These are phyloP conservation scores for Oryza meridionalis DNA, from an alignment of 176 grass and related monocot species.

Conservation along the genomic window DNA sequence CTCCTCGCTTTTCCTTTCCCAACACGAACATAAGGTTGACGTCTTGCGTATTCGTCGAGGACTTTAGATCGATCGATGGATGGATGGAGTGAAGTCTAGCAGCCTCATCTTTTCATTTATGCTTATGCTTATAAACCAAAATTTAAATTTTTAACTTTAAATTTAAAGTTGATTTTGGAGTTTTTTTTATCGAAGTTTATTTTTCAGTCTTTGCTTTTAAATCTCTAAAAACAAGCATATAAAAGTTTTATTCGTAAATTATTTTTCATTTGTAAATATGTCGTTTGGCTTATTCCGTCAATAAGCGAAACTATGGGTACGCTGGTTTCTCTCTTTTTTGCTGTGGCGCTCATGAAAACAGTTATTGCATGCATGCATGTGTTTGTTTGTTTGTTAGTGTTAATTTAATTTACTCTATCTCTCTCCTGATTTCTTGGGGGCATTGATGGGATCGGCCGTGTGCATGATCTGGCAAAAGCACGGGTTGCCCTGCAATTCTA, in stretches of 20 bases:
- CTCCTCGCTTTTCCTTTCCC: constrained; percentile 20
- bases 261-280: too few relatives aligned
- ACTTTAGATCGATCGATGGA: not conserved
- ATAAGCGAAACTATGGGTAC: too few relatives aligned
- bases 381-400: not conserved
- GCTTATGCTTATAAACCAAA: accelerated
- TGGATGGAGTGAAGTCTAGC: not conserved
- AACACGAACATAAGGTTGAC: constrained; percentile 34
- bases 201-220: too few relatives aligned
- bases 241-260: too few relatives aligned
- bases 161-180: too few relatives aligned
- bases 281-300: too few relatives aligned
- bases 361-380: constrained; percentile 33
- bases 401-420: not conserved
- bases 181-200: too few relatives aligned
- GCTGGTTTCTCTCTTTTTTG: not conserved
- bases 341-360: constrained; percentile 45
- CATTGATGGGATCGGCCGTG: constrained; percentile 44
- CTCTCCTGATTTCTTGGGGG: constrained; percentile 63
- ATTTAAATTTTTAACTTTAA: too few relatives aligned
- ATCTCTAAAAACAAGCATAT: too few relatives aligned
- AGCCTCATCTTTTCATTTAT: too few relatives aligned
- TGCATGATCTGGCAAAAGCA: not conserved
- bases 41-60: constrained; percentile 19
- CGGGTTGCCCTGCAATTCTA: constrained; percentile 9